Conservation (phyloP, 2,329 filamentous ascomycete species). For the Hymenoscyphus linearis region DNA sequence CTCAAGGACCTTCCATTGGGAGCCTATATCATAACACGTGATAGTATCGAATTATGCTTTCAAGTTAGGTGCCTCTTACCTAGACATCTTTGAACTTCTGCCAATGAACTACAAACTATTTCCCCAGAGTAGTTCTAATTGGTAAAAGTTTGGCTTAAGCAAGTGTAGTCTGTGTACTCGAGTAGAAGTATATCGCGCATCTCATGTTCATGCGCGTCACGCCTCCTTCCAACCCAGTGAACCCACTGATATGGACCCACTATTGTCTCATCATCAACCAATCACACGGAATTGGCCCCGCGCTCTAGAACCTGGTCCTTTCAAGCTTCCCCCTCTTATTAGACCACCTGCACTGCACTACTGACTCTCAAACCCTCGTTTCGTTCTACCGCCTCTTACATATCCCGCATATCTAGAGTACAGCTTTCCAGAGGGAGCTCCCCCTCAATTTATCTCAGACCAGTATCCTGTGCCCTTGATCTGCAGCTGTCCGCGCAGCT, state of each 20-base stretch:
- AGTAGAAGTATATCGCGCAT: too few relatives aligned
- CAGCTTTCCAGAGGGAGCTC: not conserved
- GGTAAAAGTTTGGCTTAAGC: too few relatives aligned
- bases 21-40: too few relatives aligned
- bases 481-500: conserved; percentile 19
- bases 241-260: not conserved
- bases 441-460: not conserved
- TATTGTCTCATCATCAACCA: not conserved
- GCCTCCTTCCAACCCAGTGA: not conserved
- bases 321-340: not conserved
- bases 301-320: not conserved
- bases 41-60: too few relatives aligned
- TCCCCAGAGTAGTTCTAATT: too few relatives aligned
- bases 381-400: conserved; percentile 1
- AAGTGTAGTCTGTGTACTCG: too few relatives aligned
- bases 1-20: too few relatives aligned
- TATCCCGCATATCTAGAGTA: not conserved
- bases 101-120: too few relatives aligned
- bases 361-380: not conserved
- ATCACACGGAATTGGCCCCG: not conserved
- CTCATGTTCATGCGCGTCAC: not conserved
- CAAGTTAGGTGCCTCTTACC: too few relatives aligned
- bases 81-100: too few relatives aligned
- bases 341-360: not conserved
- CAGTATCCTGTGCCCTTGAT: conserved; percentile 4